Conservation (phyloP, 176 grass and related monocot species). For the Carex myosuroides region DNA sequence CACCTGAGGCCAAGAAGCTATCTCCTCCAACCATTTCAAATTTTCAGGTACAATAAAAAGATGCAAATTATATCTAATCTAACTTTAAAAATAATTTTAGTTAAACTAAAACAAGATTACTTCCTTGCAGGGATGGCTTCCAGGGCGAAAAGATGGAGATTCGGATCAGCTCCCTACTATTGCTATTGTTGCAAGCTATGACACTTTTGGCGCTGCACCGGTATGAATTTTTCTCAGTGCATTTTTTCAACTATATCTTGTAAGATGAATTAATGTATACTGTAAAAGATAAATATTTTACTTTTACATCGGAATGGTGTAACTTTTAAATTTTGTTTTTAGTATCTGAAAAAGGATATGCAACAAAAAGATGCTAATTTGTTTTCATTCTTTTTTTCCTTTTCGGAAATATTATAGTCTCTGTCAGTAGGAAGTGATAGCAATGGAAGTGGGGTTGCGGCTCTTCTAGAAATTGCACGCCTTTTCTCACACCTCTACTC, state of each 20-base stretch:
- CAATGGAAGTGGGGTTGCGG: conserved; percentile 91
- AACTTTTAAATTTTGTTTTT: not conserved
- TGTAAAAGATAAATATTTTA: not conserved
- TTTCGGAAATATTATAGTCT: conserved; percentile 35
- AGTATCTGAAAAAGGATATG: not conserved
- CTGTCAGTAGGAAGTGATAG: conserved; percentile 87
- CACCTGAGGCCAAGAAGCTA: conserved; percentile 70
- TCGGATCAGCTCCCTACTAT: conserved; percentile 89
- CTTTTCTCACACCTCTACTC: conserved; percentile 87
- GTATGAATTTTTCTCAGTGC: conserved; percentile 38
- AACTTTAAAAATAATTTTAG: not conserved
- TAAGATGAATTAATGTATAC: conserved; percentile 17
- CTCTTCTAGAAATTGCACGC: conserved; percentile 87
- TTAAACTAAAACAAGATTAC: not conserved
- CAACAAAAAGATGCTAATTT: not conserved
- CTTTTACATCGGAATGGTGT: not conserved
- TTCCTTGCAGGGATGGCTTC: conserved; percentile 81
- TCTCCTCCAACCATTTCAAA: conserved; percentile 88
- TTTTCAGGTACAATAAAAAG: conserved; percentile 59
- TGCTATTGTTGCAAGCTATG: conserved; percentile 96
- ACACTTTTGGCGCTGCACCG: conserved; percentile 93
- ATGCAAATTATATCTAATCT: not conserved
- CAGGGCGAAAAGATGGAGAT: conserved; percentile 75
- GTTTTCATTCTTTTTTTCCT: not conserved
- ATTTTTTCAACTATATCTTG: conserved; percentile 2